phyloP scores from a whole-genome alignment of 495 filamentous ascomycete genomes.

The Cetradonia linearis region DNA sequence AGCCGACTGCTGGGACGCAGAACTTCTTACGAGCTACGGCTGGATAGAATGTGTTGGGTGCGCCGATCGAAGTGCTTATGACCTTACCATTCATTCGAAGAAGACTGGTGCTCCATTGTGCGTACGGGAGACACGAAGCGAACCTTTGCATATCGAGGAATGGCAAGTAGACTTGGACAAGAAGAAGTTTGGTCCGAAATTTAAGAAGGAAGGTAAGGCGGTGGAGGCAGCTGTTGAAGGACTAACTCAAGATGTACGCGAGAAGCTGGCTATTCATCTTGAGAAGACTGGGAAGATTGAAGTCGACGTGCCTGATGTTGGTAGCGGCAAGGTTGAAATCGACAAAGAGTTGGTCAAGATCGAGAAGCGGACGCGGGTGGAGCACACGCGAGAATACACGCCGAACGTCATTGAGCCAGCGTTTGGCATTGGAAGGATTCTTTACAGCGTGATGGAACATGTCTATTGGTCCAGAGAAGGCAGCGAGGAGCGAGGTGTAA shows the following conservation, averaged over 20 bases:
- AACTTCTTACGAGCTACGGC: constrained; percentile 66
- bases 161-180: constrained; percentile 69
- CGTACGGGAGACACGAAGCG: constrained; percentile 55
- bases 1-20: constrained; percentile 76
- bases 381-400: constrained; percentile 65
- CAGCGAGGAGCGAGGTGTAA: constrained; percentile 55
- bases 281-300: constrained; percentile 54
- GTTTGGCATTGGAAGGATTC: constrained; percentile 72
- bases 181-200: constrained; percentile 72
- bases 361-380: constrained; percentile 56
- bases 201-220: constrained; percentile 69
- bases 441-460: constrained; percentile 72
- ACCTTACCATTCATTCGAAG: constrained; percentile 68
- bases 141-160: constrained; percentile 60
- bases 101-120: constrained; percentile 67
- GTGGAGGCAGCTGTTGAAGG: constrained; percentile 60
- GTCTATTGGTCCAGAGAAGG: constrained; percentile 62
- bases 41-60: constrained; percentile 86
- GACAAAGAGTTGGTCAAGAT: constrained; percentile 60
- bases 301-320: constrained; percentile 54
- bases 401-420: constrained; percentile 81
- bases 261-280: constrained; percentile 57
- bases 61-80: constrained; percentile 72
- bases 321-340: constrained; percentile 57
- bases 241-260: constrained; percentile 57